Percentiles rank a stretch among this genome's conserved stretches.
Conservation (phyloP, 148 eudicot species). For the Gaultheria prostrata region DNA sequence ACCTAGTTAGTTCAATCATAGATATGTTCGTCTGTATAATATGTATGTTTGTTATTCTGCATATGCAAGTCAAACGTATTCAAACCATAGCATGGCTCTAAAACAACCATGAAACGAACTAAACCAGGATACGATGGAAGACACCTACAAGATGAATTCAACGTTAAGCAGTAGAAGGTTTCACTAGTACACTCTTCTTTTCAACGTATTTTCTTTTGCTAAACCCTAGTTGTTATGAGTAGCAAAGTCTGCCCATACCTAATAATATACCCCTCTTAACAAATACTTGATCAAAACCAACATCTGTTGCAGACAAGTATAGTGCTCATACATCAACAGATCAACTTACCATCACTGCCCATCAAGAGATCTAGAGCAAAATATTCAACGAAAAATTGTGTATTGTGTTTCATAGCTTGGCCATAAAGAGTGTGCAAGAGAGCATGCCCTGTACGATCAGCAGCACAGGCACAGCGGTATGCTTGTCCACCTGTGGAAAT, state of each 20-base stretch:
- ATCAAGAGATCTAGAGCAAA: slow-evolving; percentile 93
- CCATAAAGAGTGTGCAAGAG: slow-evolving; percentile 90
- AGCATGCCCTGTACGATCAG: slow-evolving; percentile 99
- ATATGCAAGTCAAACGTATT: not conserved
- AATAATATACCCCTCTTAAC: not conserved
- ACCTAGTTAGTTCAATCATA: not conserved
- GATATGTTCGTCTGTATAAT: not conserved
- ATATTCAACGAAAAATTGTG: slow-evolving; percentile 97
- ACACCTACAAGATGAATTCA: not conserved
- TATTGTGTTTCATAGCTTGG: slow-evolving; percentile 98
- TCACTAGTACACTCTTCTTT: not conserved
- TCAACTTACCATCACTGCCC: slow-evolving; percentile 74
- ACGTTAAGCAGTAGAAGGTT: not conserved
- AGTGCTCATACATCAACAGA: slow-evolving; percentile 13
- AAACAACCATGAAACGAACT: not conserved
- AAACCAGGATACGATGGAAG: not conserved
- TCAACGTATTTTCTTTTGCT: not conserved
- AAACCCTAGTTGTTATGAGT: not conserved
- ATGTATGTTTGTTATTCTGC: not conserved
- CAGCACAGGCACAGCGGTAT: slow-evolving; percentile 99
- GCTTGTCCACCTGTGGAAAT: slow-evolving; percentile 85
- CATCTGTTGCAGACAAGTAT: not conserved
- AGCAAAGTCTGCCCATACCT: not conserved
- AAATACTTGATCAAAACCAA: not conserved
- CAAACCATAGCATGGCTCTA: not conserved